Evolutionary conservation across 257 asterid species (phyloP).

Genomic region (Leptodermis oblonga): DNA sequence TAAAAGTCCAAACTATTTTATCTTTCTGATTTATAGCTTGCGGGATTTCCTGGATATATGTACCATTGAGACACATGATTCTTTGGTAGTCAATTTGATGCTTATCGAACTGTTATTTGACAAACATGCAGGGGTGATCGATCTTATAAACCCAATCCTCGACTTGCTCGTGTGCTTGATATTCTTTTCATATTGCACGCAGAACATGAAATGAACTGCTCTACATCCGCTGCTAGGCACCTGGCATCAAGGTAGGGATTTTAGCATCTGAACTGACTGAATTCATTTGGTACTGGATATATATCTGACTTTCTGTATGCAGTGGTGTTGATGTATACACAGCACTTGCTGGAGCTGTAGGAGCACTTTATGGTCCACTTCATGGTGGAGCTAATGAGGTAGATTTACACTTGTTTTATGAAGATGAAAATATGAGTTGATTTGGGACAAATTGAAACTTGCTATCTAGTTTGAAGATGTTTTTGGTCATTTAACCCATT

Average conservation of each 20-base stretch:
- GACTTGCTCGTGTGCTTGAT: slow-evolving; percentile 96
- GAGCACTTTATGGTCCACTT: slow-evolving; percentile 99
- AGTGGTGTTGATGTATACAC: slow-evolving; percentile 99
- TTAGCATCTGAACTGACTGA: slow-evolving; percentile 6
- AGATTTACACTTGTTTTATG: neutral
- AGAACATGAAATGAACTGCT: slow-evolving; percentile 99
- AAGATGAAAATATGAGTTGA: neutral
- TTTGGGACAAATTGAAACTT: neutral
- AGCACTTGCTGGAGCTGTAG: slow-evolving; percentile 98
- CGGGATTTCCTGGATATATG: neutral
- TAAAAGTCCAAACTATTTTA: neutral
- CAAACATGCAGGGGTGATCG: slow-evolving; percentile 79
- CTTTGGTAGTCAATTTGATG: neutral
- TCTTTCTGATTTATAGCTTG: neutral
- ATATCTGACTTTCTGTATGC: slow-evolving; percentile 27
- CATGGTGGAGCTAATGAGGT: slow-evolving; percentile 99
- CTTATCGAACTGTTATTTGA: slow-evolving; percentile 11
- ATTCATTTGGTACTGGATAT: slow-evolving; percentile 5
- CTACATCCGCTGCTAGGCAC: slow-evolving; percentile 98
- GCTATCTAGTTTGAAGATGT: neutral
- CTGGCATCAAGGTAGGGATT: slow-evolving; percentile 83
- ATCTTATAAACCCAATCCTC: slow-evolving; percentile 85
- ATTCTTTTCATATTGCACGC: slow-evolving; percentile 94
- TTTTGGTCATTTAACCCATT: neutral
- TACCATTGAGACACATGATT: neutral